Evolutionary conservation across 495 filamentous ascomycete species (phyloP).

Genomic region (Cairneyella variabilis): DNA sequence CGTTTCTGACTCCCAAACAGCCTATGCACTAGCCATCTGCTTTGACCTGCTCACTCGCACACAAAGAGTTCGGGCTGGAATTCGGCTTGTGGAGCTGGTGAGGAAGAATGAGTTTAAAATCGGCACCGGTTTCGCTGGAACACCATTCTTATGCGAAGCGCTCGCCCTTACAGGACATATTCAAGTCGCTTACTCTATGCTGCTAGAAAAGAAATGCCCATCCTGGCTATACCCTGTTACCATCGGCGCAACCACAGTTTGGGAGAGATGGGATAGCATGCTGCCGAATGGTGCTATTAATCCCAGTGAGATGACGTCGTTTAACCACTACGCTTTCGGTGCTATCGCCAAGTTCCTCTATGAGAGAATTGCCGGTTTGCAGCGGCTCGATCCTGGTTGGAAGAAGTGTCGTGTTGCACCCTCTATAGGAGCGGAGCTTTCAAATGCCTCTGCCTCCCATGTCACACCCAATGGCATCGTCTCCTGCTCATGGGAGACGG

Average conservation of each 20-base stretch:
- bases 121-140: constrained; percentile 51
- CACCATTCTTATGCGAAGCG: constrained; percentile 41
- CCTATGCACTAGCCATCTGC: constrained; percentile 36
- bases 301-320: constrained; percentile 48
- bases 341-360: too few species aligned
- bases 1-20: constrained; percentile 46
- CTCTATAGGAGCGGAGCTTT: too few species aligned
- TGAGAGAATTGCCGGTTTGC: too few species aligned
- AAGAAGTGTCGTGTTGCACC: too few species aligned
- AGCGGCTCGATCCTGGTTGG: too few species aligned
- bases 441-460: too few species aligned
- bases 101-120: constrained; percentile 39
- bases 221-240: constrained; percentile 49
- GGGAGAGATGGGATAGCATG: constrained; percentile 55
- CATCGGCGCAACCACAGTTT: constrained; percentile 46
- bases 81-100: constrained; percentile 35
- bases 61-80: constrained; percentile 33
- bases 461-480: too few species aligned
- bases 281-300: constrained; percentile 46
- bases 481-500: too few species aligned
- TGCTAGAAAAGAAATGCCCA: constrained; percentile 31
- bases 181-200: constrained; percentile 22
- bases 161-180: constrained; percentile 34
- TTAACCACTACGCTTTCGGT: constrained; percentile 48
- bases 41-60: constrained; percentile 39